A percentile compares a stretch with the other conserved stretches of the same genome.
These are phyloP conservation scores for Botryotinia calthae DNA, from an alignment of 2,329 filamentous ascomycete species.

Conservation along the genomic window DNA sequence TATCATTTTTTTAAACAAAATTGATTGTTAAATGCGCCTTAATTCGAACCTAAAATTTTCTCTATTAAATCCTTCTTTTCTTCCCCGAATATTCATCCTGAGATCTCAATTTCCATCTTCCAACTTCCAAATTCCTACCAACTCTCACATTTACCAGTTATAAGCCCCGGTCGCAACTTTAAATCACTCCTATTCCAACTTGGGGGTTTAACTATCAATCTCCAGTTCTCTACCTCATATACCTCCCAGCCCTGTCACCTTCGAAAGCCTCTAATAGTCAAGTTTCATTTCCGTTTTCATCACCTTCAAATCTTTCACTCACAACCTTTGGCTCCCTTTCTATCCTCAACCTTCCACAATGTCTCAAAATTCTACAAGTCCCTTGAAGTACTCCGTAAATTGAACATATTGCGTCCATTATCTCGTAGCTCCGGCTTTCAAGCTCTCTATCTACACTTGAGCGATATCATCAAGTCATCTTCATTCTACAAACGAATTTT, in stretches of 20 bases:
- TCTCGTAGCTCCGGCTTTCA: background rate
- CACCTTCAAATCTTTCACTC: background rate
- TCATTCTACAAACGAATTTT: background rate
- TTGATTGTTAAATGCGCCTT: background rate
- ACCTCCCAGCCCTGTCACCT: background rate
- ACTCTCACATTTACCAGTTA: background rate
- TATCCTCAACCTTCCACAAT: background rate
- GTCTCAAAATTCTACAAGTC: background rate
- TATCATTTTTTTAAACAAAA: no score
- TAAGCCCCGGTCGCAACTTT: background rate
- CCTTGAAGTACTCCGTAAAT: no score
- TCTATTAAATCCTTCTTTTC: background rate
- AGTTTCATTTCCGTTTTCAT: background rate
- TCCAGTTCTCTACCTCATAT: background rate
- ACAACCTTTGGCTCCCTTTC: background rate
- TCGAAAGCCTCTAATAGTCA: background rate
- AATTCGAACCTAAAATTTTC: background rate
- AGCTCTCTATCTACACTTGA: background rate
- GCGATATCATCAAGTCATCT: background rate
- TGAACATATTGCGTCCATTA: background rate
- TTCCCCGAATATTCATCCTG: background rate
- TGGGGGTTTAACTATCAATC: background rate
- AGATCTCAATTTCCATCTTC: background rate
- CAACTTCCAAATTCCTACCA: background rate
- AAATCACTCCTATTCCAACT: background rate